Conservation (phyloP, 208 protist genomes). For the Wallacemonas sp. region DNA sequence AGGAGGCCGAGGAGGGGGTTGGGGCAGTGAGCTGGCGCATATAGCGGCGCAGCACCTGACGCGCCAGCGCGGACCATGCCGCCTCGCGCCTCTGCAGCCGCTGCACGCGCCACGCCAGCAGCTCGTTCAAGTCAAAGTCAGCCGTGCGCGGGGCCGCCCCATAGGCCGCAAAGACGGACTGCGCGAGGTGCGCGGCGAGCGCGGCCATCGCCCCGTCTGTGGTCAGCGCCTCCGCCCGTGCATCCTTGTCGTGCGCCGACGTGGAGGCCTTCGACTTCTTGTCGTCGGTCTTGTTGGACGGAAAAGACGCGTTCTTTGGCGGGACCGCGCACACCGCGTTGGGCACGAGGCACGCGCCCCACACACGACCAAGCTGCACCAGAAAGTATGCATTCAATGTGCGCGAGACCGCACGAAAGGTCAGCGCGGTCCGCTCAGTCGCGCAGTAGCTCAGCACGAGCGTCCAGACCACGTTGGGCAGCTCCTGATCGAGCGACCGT, state of each 20-base stretch:
- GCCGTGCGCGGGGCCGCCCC: background rate
- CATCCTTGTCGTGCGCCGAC: background rate
- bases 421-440: background rate
- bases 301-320: no score
- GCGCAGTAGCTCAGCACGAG: background rate
- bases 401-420: constrained; percentile 1
- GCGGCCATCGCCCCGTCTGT: background rate
- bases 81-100: background rate
- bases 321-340: no score
- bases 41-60: background rate
- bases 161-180: background rate
- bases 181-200: background rate
- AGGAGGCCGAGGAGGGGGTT: background rate
- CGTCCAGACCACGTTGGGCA: background rate
- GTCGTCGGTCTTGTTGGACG: no score
- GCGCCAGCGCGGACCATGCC: background rate
- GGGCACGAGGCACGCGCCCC: background rate
- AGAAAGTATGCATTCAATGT: background rate
- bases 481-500: background rate
- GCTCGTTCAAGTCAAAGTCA: background rate
- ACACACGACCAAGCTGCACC: background rate
- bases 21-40: background rate
- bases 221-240: background rate
- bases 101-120: background rate
- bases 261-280: no score